Conservation (phyloP, 345 rosid genomes). For the Eucalyptus polybractea region DNA sequence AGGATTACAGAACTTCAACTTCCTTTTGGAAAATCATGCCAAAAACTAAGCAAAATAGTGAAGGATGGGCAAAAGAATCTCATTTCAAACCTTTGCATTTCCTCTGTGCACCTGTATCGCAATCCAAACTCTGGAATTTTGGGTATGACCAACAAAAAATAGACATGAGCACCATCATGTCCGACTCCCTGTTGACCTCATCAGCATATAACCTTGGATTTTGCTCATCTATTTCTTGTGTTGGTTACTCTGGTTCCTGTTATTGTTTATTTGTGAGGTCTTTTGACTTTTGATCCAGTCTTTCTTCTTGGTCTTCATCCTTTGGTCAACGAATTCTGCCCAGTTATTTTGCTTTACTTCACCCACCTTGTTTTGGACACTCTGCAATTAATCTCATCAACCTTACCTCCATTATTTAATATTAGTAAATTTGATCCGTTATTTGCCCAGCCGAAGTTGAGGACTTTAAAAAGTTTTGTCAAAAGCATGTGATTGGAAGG, state of each 20-base stretch:
- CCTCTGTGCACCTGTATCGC: not conserved
- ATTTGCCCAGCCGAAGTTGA: not conserved
- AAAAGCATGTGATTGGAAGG: not conserved
- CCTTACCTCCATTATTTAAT: not conserved
- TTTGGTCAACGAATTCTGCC: not conserved
- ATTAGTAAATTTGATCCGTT: not conserved
- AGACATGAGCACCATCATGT: not conserved
- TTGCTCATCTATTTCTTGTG: not conserved
- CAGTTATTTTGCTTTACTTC: not conserved
- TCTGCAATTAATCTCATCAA: not conserved
- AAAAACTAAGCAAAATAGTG: not conserved
- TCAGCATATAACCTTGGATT: not conserved
- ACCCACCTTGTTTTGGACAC: not conserved
- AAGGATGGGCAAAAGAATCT: not conserved
- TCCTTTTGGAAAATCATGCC: not conserved
- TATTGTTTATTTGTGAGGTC: not conserved
- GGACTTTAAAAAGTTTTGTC: not conserved
- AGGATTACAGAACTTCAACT: not conserved
- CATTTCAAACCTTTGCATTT: not conserved
- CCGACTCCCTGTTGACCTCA: not conserved
- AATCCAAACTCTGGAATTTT: not conserved
- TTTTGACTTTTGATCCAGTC: not conserved
- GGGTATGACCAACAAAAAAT: not conserved
- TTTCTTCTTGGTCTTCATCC: not conserved
- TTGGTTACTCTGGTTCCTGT: not conserved